Percentiles rank a stretch among this genome's conserved stretches.
These are phyloP conservation scores for Stipa capillata DNA, from an alignment of 176 grass and related monocot genomes.

Conservation along the genomic window DNA sequence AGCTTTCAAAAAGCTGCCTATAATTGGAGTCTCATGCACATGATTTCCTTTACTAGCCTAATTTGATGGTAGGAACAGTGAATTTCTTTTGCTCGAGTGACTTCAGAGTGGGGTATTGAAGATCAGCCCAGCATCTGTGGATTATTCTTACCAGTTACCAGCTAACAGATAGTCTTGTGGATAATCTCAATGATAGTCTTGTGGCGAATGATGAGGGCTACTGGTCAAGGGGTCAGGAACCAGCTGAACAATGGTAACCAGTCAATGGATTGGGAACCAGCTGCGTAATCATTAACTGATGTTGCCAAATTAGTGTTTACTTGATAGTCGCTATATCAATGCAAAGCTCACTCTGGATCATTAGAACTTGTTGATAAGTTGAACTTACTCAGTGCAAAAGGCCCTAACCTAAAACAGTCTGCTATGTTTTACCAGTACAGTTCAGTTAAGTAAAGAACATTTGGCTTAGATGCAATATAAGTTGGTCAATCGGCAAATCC, in stretches of 20 bases:
- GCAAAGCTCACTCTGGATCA: too few relatives aligned
- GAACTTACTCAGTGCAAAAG: neutral
- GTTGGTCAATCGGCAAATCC: neutral
- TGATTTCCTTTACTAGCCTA: neutral
- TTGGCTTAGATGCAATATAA: neutral
- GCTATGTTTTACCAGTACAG: neutral
- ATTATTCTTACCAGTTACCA: neutral
- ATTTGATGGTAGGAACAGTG: neutral
- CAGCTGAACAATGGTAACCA: neutral
- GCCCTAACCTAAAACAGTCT: neutral
- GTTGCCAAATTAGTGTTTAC: neutral
- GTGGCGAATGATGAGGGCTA: neutral
- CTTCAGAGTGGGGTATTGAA: neutral
- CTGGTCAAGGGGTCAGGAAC: neutral
- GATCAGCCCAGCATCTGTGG: neutral
- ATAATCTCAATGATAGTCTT: neutral
- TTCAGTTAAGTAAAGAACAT: neutral
- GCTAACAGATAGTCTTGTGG: neutral
- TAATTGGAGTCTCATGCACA: neutral
- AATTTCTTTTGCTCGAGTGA: neutral
- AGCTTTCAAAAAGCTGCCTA: neutral
- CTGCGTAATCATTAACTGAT: neutral
- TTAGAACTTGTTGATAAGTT: conserved; percentile 1
- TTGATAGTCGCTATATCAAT: neutral
- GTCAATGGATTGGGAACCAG: neutral